Conservation (phyloP, 176 grass and related monocot species). For the Thalia dealbata region DNA sequence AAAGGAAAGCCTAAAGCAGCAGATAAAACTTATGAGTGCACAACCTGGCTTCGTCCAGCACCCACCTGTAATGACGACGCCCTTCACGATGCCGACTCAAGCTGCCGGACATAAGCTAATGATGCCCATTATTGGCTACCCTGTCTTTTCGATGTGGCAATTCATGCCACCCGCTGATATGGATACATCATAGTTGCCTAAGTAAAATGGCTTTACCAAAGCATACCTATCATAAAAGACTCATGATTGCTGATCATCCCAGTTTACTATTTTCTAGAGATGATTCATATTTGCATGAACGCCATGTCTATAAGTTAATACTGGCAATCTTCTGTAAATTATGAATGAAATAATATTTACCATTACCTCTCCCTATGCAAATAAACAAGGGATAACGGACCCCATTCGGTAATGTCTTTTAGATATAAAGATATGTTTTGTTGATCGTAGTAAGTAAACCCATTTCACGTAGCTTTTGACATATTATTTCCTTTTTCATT, state of each 20-base stretch:
- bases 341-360: background rate
- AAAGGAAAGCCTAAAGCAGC: constrained; percentile 81
- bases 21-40: constrained; percentile 66
- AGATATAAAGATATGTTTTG: background rate
- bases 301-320: background rate
- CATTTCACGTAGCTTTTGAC: too few species aligned
- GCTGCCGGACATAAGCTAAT: constrained; percentile 63
- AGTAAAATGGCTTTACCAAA: background rate
- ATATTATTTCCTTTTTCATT: too few species aligned
- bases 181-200: constrained; percentile 84
- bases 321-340: background rate
- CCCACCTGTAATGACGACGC: constrained; percentile 55
- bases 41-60: constrained; percentile 34
- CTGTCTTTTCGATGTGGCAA: constrained; percentile 90
- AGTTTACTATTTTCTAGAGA: background rate
- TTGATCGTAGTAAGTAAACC: too few species aligned
- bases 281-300: background rate
- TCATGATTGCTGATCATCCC: background rate
- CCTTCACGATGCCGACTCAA: constrained; percentile 44
- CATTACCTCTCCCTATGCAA: background rate
- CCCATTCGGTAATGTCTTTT: background rate
- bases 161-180: constrained; percentile 82
- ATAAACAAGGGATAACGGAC: background rate
- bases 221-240: background rate
- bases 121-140: constrained; percentile 88